Evolutionary conservation across 202 grass and related monocot species (phyloP), one percentile per base, ranked within the genome.

Genomic region (Musa balbisiana): DNA sequence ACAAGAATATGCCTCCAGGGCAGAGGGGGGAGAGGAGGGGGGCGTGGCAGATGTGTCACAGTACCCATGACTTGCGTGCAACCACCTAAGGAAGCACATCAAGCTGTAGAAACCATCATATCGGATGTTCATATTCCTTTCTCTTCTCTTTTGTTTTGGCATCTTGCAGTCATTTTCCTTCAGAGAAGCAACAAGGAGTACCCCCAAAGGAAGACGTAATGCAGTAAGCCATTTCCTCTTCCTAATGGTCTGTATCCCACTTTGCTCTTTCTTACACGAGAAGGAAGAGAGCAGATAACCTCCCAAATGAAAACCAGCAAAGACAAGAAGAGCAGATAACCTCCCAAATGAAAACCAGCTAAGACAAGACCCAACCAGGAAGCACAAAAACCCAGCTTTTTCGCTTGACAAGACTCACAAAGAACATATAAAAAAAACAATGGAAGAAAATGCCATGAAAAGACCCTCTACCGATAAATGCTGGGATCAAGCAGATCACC

Each of bases 351-450:
- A 78, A 79, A 54, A 80, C 67, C 14, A 23, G 55, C 63, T 72
- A 74, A 67, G 64, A 84, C 79, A 86, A 79, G 75, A 65, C 53
- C 74, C 51, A 60, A 49, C 51, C 76, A 74, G 64, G 72, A 74
- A 73, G 63, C 68, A 81, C 82, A 64, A 76, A 67, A 56, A 55
- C 23, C 55, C 26, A 52, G 60, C 50, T 68, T 27, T 63, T 80
- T 60, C 13, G 25, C 78, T 62, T 50, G 77, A 69, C 51, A 70
- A 70, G 52, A 70, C 52, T 10, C 62, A 65, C 11, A 23, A 60
- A 49, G 10, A 49, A 55, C 10, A 14, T 29, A 78, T 20, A 22
- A 27, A 23, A 60, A 22, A 78, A 15, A 70, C 19, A 53, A 14
- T 3, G 33, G 21, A 79, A 56, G 52, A 78, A 68, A 68, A 54